Evolutionary conservation across 257 asterid species (phyloP).

Genomic region (Lavandula angustifolia): DNA sequence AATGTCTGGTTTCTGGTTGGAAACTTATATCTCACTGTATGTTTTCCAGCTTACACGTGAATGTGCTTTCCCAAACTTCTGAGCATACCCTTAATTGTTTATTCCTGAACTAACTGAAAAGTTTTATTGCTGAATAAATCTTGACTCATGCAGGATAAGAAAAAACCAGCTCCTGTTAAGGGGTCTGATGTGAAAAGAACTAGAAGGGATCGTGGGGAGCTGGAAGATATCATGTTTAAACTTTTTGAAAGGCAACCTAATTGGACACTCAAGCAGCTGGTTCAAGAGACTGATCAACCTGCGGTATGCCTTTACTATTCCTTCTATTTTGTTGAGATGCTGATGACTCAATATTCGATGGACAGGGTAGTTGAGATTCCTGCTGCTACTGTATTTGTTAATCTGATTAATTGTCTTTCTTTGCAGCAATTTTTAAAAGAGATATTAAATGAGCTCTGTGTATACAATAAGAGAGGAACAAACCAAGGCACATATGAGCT

Average conservation of each 20-base stretch:
- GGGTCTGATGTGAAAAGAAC: slow-evolving; percentile 82
- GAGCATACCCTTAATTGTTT: slow-evolving; percentile 3
- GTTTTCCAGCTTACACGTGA: not conserved
- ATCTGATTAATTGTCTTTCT: slow-evolving; percentile 19
- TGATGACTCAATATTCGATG: not conserved
- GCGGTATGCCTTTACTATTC: slow-evolving; percentile 55
- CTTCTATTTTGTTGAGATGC: slow-evolving; percentile 3
- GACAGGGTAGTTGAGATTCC: slow-evolving; percentile 10
- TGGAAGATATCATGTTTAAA: slow-evolving; percentile 94
- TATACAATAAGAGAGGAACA: slow-evolving; percentile 87
- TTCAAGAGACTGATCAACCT: slow-evolving; percentile 93
- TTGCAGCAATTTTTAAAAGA: slow-evolving; percentile 91
- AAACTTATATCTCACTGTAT: not conserved
- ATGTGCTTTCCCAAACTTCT: not conserved
- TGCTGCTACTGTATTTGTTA: not conserved
- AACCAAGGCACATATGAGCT: slow-evolving; percentile 95
- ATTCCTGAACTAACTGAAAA: slow-evolving; percentile 6
- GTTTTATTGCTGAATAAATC: slow-evolving; percentile 10
- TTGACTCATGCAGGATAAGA: slow-evolving; percentile 68
- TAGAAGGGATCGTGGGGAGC: slow-evolving; percentile 87
- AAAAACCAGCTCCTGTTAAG: slow-evolving; percentile 71
- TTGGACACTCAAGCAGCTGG: slow-evolving; percentile 91
- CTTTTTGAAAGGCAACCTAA: slow-evolving; percentile 90
- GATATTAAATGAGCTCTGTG: slow-evolving; percentile 80
- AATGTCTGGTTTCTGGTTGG: not conserved